Conservation (phyloP, 73 alveolate species). For the Tetrahymena thermophila region DNA sequence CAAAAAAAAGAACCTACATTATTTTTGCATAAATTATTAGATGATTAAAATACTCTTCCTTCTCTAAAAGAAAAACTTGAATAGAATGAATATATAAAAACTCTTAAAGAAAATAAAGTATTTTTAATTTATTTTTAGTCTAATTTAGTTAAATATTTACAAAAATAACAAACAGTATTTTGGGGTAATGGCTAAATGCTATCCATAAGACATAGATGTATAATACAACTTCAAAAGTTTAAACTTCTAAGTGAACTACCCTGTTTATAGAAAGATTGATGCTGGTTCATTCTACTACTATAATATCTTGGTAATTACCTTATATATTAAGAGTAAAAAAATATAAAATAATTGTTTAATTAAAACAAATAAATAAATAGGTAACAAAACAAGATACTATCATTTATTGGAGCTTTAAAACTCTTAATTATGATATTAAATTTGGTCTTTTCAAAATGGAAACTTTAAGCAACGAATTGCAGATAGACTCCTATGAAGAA, state of each 20-base stretch:
- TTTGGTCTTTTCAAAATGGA: constrained; percentile 35
- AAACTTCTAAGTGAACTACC: background rate
- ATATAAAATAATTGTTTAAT: too few relatives aligned
- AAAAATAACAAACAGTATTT: background rate
- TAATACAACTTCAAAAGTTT: background rate
- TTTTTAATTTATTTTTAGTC: background rate
- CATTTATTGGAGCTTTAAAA: constrained; percentile 37
- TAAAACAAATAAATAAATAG: background rate
- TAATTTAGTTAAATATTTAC: background rate
- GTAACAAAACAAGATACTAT: constrained; percentile 16
- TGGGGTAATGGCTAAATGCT: background rate
- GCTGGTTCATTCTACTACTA: background rate
- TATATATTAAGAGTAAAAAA: too few relatives aligned
- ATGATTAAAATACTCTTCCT: background rate
- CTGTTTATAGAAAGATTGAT: background rate
- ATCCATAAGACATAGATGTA: background rate
- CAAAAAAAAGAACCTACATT: background rate
- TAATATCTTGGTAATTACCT: background rate
- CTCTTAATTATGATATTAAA: constrained; percentile 37
- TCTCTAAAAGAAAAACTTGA: background rate
- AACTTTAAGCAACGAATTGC: background rate
- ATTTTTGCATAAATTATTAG: background rate
- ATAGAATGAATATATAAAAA: background rate
- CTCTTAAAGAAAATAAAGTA: background rate
- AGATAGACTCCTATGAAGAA: constrained; percentile 10